A percentile compares a stretch with the other conserved stretches of the same genome.
These are phyloP conservation scores for Pleurotus citrinopileatus DNA, from an alignment of 768 basidiomycete species.

Conservation along the genomic window DNA sequence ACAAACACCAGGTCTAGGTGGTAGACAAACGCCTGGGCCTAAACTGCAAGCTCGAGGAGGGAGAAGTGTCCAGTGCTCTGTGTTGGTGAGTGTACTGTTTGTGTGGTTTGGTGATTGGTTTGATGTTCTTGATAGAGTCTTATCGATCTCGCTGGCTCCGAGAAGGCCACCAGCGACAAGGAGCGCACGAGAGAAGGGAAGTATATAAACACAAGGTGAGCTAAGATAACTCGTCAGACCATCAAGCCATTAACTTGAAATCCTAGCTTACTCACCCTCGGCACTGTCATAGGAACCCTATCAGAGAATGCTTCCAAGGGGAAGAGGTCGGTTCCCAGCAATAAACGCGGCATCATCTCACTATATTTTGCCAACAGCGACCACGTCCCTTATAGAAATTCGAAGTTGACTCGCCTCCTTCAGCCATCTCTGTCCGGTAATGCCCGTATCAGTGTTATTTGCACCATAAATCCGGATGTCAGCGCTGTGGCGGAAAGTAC, in stretches of 20 bases:
- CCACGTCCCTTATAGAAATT: slow-evolving; percentile 94
- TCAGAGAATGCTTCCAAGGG: slow-evolving; percentile 82
- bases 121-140: slow-evolving; percentile 57
- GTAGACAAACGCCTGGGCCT: slow-evolving; percentile 56
- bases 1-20: slow-evolving; percentile 24
- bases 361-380: slow-evolving; percentile 41
- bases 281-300: slow-evolving; percentile 88
- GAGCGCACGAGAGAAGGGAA: slow-evolving; percentile 95
- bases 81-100: slow-evolving; percentile 46
- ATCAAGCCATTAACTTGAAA: slow-evolving; percentile 5
- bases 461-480: slow-evolving; percentile 88
- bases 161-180: slow-evolving; percentile 93
- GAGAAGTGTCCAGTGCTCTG: slow-evolving; percentile 74
- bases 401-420: slow-evolving; percentile 90
- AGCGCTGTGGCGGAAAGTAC: slow-evolving; percentile 79
- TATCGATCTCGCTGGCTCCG: slow-evolving; percentile 95
- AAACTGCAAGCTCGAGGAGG: slow-evolving; percentile 76
- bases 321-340: slow-evolving; percentile 47
- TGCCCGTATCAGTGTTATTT: slow-evolving; percentile 93
- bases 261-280: slow-evolving; percentile 81
- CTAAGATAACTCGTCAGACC: background rate
- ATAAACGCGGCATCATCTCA: background rate
- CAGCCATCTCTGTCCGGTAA: slow-evolving; percentile 95
- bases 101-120: slow-evolving; percentile 5
- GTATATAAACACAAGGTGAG: slow-evolving; percentile 89